Base-by-base conservation (phyloP, 1,284 basidiomycete genomes). In the Sporisorium sorghi region DNA sequence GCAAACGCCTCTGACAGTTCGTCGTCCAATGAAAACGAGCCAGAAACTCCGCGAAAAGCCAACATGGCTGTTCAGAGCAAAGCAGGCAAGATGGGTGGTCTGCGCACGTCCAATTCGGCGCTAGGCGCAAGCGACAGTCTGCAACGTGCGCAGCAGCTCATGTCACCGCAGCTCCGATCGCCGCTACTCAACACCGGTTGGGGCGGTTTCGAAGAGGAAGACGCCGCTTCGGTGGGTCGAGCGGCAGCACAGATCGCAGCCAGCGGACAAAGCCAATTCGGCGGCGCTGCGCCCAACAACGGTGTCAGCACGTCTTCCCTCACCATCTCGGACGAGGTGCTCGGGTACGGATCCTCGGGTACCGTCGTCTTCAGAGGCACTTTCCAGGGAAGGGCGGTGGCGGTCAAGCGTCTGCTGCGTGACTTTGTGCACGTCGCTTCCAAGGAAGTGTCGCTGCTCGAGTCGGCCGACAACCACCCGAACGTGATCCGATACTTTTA, bases 401-500 rank as follows among this genome's bases (percentile, higher is more conserved):
- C 96, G 6, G 95, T 99, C 70, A 99, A 99, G 86, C 92, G 97
- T 0, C 89, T 99, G 14, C 88, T 99, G 26, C 91, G 91, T 77
- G 95, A 98, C 85, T 99, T 98, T 83, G 93, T 97, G 51, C 94
- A 93, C 0, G 90, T 99, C 33, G 95, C 96, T 1, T 90, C 91
- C 10, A 92, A 96, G 60, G 97, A 99, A 87, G 95, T 98, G 24
- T 91, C 90, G 82, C 90, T 99, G 44, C 88, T 99, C 2, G 95
- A 97, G 83, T 93, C 92, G 11, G 81, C 83, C 42, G 97, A 99
- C 86, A 94, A 97, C 84, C 97, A 99, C 81, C 94, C 94, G 5
- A 98, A 99, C 85, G 95, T 99, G 79, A 96, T 99, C 75, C 90
- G 96, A 68, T 85, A 99, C 85, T 99, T 94, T 85, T 99, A 94